phyloP scores from a whole-genome alignment of 306 rosid species.

The Vachellia pachyceras region DNA sequence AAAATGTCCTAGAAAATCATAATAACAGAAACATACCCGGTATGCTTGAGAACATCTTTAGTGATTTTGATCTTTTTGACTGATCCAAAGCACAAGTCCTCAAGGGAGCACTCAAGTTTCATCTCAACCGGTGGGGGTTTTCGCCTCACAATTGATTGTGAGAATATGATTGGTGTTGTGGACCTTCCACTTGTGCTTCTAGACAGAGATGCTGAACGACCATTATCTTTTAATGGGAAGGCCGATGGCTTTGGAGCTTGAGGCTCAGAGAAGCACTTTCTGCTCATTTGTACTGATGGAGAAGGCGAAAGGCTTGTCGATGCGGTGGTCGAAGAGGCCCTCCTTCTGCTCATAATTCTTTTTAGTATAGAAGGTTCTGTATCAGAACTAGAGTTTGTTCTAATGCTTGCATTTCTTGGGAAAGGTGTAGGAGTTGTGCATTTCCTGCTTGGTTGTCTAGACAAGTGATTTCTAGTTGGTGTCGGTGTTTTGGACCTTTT shows the following conservation, averaged over 20 bases:
- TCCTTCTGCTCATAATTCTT: conserved; percentile 48
- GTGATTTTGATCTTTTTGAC: conserved; percentile 69
- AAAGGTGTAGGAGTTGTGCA: conserved; percentile 49
- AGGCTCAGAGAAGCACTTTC: conserved; percentile 49
- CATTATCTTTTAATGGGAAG: no score
- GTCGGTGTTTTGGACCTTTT: conserved; percentile 77
- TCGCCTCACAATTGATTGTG: conserved; percentile 66
- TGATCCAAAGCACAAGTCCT: conserved; percentile 77
- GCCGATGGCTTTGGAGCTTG: conserved; percentile 36
- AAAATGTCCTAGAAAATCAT: background rate
- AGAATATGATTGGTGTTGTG: conserved; percentile 77
- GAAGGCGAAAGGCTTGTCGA: background rate
- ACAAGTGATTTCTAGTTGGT: conserved; percentile 46
- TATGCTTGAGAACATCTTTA: conserved; percentile 65
- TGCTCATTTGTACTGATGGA: conserved; percentile 32
- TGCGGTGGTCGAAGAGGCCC: background rate
- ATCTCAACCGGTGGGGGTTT: conserved; percentile 74
- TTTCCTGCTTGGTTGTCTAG: conserved; percentile 48
- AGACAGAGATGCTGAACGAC: no score
- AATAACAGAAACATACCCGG: conserved; percentile 61
- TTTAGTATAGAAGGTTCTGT: conserved; percentile 40
- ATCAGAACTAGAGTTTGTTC: conserved; percentile 22
- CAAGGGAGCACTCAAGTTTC: conserved; percentile 69
- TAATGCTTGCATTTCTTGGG: conserved; percentile 37
- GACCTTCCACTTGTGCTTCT: conserved; percentile 52